Conservation (phyloP, 768 basidiomycete genomes). For the Suillus cothurnatus region DNA sequence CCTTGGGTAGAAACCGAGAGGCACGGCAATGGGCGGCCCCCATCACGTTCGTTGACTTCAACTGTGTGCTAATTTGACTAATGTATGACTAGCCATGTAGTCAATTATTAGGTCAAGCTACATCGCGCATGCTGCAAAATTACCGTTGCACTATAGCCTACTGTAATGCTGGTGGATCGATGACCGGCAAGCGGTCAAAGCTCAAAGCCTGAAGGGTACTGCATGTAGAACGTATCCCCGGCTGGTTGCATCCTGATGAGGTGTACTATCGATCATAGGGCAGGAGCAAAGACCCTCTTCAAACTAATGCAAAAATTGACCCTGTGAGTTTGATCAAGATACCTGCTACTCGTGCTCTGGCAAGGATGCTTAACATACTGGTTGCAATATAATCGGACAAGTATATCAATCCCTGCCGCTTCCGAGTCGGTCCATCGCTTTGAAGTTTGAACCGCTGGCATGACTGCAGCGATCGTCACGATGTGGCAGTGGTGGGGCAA, state of each 20-base stretch:
- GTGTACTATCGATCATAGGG: neutral
- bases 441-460: neutral
- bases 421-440: neutral
- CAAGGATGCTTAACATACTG: neutral
- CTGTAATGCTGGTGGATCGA: neutral
- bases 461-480: neutral
- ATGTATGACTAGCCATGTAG: neutral
- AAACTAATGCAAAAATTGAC: neutral
- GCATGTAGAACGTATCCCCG: neutral
- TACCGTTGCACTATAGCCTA: neutral
- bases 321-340: neutral
- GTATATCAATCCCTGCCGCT: neutral
- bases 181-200: neutral
- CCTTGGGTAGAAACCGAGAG: neutral
- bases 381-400: neutral
- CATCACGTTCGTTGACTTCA: neutral
- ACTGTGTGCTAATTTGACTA: neutral
- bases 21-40: neutral
- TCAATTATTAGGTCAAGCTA: constrained; percentile 3
- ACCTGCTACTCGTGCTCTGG: neutral
- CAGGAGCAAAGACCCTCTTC: neutral
- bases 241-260: neutral
- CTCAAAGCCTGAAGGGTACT: neutral
- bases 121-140: neutral
- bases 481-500: neutral